These are phyloP conservation scores for Microbotryum scabiosae DNA, from an alignment of 1,284 basidiomycete genomes.

Conservation along the genomic window DNA sequence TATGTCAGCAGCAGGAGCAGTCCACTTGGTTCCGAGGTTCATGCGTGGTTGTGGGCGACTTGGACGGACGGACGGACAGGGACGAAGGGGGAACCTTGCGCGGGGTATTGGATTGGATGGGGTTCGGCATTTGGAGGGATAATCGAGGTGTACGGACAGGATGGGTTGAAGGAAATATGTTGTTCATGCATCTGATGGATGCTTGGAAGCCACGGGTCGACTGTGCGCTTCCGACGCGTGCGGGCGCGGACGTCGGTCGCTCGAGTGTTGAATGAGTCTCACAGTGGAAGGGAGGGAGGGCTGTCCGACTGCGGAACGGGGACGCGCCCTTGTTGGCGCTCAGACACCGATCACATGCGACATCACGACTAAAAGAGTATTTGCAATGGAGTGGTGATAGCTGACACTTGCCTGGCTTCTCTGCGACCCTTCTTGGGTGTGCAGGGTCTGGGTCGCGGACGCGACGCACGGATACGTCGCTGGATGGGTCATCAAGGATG, in stretches of 20 bases:
- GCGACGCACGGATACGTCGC: constrained; percentile 79
- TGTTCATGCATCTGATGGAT: no score
- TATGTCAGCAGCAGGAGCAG: neutral
- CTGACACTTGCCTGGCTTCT: neutral
- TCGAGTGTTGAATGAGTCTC: neutral
- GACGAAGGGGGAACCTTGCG: neutral
- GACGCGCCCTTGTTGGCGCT: neutral
- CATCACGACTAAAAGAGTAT: no score
- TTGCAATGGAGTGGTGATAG: no score
- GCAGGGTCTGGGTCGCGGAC: constrained; percentile 79
- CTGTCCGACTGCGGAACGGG: neutral
- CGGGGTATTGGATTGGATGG: neutral
- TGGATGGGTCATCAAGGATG: constrained; percentile 77
- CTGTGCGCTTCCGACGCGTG: no score
- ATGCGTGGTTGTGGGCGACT: neutral
- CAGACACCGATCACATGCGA: no score
- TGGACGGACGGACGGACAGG: neutral
- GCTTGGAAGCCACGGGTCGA: no score
- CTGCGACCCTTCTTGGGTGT: no score
- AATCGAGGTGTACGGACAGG: neutral
- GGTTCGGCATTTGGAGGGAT: neutral
- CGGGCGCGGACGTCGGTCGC: no score
- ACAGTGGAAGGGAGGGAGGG: neutral
- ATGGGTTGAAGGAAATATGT: no score
- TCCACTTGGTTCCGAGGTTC: no score